A percentile compares a stretch with the other conserved stretches of the same genome.
These are phyloP conservation scores for Bodo saltans DNA, from an alignment of 78 protist species.

Conservation along the genomic window DNA sequence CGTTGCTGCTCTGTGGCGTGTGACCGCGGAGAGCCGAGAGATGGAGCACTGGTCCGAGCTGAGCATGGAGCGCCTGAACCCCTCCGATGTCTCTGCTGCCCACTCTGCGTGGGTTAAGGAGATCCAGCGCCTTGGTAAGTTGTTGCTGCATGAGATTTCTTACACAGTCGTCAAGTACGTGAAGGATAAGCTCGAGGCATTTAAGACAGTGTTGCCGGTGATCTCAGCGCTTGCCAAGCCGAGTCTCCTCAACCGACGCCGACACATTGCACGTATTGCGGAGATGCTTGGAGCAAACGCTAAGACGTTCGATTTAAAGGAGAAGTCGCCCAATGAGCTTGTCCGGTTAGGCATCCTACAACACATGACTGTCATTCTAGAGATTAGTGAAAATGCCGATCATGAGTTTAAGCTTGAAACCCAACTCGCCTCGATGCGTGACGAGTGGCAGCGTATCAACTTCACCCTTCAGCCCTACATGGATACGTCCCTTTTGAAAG, in stretches of 20 bases:
- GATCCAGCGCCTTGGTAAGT: not conserved
- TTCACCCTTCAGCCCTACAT: constrained; percentile 37
- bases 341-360: not conserved
- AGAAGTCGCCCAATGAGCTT: not conserved
- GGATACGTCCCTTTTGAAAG: constrained; percentile 38
- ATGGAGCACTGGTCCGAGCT: not conserved
- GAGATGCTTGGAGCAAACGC: constrained; percentile 1
- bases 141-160: not conserved
- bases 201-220: constrained; percentile 60
- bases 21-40: not conserved
- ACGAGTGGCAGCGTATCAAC: constrained; percentile 47
- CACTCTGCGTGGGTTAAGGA: not conserved
- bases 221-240: constrained; percentile 59
- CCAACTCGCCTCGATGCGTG: constrained; percentile 58
- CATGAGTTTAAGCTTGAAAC: constrained; percentile 62
- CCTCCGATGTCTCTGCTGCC: constrained; percentile 26
- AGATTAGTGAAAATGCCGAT: constrained; percentile 41
- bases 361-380: not conserved
- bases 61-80: constrained; percentile 8
- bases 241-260: constrained; percentile 61
- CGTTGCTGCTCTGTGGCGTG: constrained; percentile 45
- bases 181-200: constrained; percentile 54
- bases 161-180: not conserved
- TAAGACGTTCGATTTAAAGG: constrained; percentile 17
- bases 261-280: constrained; percentile 70